Percentiles rank a stretch among this genome's conserved stretches.
Evolutionary conservation across 306 rosid species (phyloP).

Genomic region (Calophaca sinica): DNA sequence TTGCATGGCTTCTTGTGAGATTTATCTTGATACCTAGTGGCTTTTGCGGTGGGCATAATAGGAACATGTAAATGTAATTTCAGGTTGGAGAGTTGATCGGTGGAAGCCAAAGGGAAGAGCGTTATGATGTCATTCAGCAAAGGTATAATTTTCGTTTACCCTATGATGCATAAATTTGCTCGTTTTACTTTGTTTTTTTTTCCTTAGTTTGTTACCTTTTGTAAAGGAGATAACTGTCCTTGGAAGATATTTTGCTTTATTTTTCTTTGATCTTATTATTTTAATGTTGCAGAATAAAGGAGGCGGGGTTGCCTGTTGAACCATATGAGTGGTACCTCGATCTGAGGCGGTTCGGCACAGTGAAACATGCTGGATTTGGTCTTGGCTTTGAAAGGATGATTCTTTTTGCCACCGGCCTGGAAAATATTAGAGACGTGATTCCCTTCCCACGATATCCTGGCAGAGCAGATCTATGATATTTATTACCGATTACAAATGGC

Average conservation of each 20-base stretch:
- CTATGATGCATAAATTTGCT: background rate
- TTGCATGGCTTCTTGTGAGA: no score
- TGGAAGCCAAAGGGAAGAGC: no score
- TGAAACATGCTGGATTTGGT: slow-evolving; percentile 87
- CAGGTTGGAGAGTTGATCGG: no score
- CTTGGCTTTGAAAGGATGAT: slow-evolving; percentile 96
- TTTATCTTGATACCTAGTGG: no score
- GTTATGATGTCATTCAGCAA: no score
- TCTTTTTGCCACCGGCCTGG: slow-evolving; percentile 92
- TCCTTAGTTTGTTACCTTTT: background rate
- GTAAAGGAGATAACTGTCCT: background rate
- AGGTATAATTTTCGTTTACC: background rate
- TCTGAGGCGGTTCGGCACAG: slow-evolving; percentile 90
- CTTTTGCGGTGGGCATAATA: no score
- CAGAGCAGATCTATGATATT: slow-evolving; percentile 82
- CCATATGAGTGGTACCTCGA: slow-evolving; percentile 99
- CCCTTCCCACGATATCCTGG: slow-evolving; percentile 98
- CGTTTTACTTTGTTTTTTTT: background rate
- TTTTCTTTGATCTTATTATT: background rate
- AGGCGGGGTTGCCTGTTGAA: slow-evolving; percentile 77
- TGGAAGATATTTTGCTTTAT: background rate
- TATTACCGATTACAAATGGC: background rate
- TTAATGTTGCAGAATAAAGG: slow-evolving; percentile 68
- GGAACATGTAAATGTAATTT: no score
- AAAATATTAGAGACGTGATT: slow-evolving; percentile 91